Conservation (phyloP, 148 eudicot genomes). For the Pharnaceum exiguum region DNA sequence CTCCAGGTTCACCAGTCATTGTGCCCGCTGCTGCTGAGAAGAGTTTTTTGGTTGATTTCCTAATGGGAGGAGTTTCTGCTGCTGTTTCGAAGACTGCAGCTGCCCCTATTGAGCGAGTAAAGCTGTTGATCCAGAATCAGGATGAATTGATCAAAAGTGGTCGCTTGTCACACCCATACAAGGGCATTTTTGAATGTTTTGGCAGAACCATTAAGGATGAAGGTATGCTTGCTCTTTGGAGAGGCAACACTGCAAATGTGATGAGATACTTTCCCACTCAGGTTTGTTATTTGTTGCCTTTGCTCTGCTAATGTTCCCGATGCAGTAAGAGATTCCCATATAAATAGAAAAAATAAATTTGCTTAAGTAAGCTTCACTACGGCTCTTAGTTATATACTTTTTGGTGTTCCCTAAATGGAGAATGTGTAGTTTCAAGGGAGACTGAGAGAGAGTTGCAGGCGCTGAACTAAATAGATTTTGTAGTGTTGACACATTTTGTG, state of each 20-base stretch:
- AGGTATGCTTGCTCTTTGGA: constrained; percentile 39
- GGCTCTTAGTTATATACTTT: too few relatives aligned
- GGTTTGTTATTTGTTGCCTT: constrained; percentile 20
- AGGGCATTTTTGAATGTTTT: constrained; percentile 45
- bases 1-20: constrained; percentile 36
- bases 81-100: constrained; percentile 49
- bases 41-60: constrained; percentile 37
- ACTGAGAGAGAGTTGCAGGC: too few relatives aligned
- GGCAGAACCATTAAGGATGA: constrained; percentile 33
- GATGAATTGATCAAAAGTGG: constrained; percentile 46
- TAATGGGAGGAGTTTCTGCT: constrained; percentile 49
- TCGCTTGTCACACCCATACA: constrained; percentile 43
- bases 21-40: constrained; percentile 40
- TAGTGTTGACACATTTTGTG: too few relatives aligned
- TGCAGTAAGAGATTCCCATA: not conserved
- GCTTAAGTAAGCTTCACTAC: not conserved
- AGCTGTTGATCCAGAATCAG: constrained; percentile 45
- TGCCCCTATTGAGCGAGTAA: constrained; percentile 48
- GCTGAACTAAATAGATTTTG: too few relatives aligned
- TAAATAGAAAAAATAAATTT: not conserved
- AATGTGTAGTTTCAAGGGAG: too few relatives aligned
- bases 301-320: not conserved
- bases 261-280: constrained; percentile 51
- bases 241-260: constrained; percentile 48
- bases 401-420: too few relatives aligned